These are phyloP conservation scores for Clonostachys chloroleuca DNA, from an alignment of 2,329 filamentous ascomycete species.

Conservation along the genomic window DNA sequence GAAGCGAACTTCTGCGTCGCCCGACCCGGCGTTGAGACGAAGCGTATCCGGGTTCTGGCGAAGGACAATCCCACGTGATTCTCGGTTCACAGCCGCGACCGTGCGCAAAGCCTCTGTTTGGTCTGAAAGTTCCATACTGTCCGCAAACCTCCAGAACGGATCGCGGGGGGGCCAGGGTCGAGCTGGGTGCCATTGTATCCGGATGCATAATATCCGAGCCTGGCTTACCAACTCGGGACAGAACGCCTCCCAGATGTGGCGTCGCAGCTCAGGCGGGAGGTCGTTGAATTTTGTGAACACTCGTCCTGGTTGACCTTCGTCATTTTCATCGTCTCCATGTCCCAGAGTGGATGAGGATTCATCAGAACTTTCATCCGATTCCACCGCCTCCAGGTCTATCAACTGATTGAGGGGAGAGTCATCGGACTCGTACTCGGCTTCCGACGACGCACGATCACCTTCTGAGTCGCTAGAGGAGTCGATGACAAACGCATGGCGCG, in stretches of 20 bases:
- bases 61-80: neutral
- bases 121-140: neutral
- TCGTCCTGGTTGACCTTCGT: slow-evolving; percentile 9
- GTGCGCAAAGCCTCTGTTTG: neutral
- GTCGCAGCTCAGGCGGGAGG: slow-evolving; percentile 25
- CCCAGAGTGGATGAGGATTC: too few species aligned
- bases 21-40: neutral
- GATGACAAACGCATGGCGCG: too few species aligned
- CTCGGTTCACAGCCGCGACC: neutral
- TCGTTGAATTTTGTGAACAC: neutral
- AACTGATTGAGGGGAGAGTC: too few species aligned
- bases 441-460: too few species aligned
- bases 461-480: too few species aligned
- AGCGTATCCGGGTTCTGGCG: neutral
- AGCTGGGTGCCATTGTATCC: too few species aligned
- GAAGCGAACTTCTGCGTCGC: neutral
- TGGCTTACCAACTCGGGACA: slow-evolving; percentile 16
- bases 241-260: slow-evolving; percentile 23
- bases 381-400: too few species aligned
- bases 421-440: too few species aligned
- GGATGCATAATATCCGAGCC: neutral
- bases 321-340: too few species aligned
- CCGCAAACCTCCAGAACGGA: neutral
- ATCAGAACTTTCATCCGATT: too few species aligned
- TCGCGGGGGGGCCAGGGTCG: too few species aligned